Conservation (phyloP, 371 early-diverging fungal genomes). For the Apophysomyces sp. region DNA sequence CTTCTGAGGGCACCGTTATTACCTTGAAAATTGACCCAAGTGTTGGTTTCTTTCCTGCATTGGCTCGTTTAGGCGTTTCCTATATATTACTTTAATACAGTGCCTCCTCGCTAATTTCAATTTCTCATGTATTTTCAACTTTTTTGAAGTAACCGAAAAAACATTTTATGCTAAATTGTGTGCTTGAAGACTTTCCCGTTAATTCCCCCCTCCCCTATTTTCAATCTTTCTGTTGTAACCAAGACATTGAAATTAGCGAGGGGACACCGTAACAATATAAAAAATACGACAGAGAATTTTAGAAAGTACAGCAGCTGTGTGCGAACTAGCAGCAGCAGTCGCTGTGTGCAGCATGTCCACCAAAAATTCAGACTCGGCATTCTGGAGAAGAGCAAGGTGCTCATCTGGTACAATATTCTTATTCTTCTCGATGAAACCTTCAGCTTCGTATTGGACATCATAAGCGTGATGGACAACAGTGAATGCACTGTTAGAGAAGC, state of each 20-base stretch:
- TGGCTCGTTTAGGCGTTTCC: conserved; percentile 27
- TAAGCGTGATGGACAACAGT: conserved; percentile 92
- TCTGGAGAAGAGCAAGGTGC: conserved; percentile 70
- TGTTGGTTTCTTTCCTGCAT: conserved; percentile 73
- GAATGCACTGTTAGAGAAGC: conserved; percentile 84
- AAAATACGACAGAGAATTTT: not conserved
- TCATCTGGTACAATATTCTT: conserved; percentile 98
- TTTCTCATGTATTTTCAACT: too few relatives aligned
- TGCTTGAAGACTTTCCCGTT: too few relatives aligned
- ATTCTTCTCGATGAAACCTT: conserved; percentile 98
- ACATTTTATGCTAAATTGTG: too few relatives aligned
- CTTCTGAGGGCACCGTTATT: not conserved
- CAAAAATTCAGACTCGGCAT: conserved; percentile 71
- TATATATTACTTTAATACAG: too few relatives aligned
- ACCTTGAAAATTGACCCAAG: conserved; percentile 84
- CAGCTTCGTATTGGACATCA: conserved; percentile 86
- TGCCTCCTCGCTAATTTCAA: too few relatives aligned
- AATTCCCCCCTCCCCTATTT: too few relatives aligned
- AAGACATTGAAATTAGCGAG: too few relatives aligned
- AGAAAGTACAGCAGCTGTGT: conserved; percentile 14
- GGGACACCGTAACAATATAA: conserved; percentile 10
- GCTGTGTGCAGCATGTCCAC: conserved; percentile 69
- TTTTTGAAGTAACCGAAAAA: too few relatives aligned
- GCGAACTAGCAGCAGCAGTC: conserved; percentile 49
- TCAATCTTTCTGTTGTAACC: too few relatives aligned